phyloP scores from a whole-genome alignment of 1,284 basidiomycete genomes.

The Trametes sp. region DNA sequence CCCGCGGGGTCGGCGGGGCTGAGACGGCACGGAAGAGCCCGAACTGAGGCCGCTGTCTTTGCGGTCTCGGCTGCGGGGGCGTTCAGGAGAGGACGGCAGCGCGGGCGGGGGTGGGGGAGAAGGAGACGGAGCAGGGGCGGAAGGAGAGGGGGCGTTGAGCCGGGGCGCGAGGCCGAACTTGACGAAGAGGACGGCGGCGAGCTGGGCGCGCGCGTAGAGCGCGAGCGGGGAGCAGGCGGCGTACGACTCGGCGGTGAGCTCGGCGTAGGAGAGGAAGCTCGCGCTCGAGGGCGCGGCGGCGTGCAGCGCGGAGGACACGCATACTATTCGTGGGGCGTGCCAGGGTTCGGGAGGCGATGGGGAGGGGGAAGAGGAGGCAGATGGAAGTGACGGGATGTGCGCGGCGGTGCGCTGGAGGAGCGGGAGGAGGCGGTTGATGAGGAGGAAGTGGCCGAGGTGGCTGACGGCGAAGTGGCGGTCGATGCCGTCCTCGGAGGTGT shows the following conservation, averaged over 20 bases:
- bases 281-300: slow-evolving; percentile 43
- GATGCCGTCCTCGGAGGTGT: slow-evolving; percentile 47
- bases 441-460: slow-evolving; percentile 52
- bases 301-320: slow-evolving; percentile 52
- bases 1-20: slow-evolving; percentile 1
- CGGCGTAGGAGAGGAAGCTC: slow-evolving; percentile 47
- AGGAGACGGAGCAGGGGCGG: slow-evolving; percentile 12
- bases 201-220: slow-evolving; percentile 52
- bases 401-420: slow-evolving; percentile 48
- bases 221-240: slow-evolving; percentile 43
- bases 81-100: no score
- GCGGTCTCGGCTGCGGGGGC: no score
- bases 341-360: slow-evolving; percentile 10
- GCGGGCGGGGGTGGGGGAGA: no score
- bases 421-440: slow-evolving; percentile 53
- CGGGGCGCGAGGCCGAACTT: slow-evolving; percentile 48
- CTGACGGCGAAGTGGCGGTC: slow-evolving; percentile 50
- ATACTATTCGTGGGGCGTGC: slow-evolving; percentile 49
- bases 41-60: no score
- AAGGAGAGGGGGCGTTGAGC: slow-evolving; percentile 37
- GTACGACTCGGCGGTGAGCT: slow-evolving; percentile 44
- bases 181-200: slow-evolving; percentile 52
- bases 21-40: no score
- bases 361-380: neutral
- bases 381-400: neutral